These are phyloP conservation scores for Physcomitrium patens DNA, from an alignment of 225 moss, liverwort and hornwort species.

Conservation along the genomic window DNA sequence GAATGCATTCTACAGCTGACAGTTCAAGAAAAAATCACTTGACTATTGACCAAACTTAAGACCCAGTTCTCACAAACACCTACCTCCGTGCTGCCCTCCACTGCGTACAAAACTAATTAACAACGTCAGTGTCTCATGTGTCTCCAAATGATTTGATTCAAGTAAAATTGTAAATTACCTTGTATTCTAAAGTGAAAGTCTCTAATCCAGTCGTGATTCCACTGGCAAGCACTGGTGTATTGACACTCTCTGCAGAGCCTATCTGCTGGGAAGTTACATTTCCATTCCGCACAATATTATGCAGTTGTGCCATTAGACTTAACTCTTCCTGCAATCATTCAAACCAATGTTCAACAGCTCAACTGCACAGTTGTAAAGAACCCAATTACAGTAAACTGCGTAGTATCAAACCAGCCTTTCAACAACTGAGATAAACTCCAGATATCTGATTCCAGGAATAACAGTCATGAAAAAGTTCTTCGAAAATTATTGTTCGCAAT, in stretches of 20 bases:
- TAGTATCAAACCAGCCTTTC: constrained; percentile 3
- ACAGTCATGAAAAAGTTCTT: not conserved
- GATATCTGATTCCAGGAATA: not conserved
- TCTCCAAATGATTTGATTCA: constrained; percentile 12
- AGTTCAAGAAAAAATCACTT: constrained; percentile 6
- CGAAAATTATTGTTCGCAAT: not conserved
- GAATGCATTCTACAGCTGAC: no score
- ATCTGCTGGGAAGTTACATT: constrained; percentile 63
- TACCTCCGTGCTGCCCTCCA: constrained; percentile 3
- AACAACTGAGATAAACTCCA: constrained; percentile 15
- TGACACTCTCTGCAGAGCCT: constrained; percentile 54
- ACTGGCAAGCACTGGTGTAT: constrained; percentile 52
- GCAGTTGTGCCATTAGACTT: constrained; percentile 81
- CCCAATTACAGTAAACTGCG: constrained; percentile 10
- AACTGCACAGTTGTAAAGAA: constrained; percentile 14
- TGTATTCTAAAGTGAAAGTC: constrained; percentile 96
- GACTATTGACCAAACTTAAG: not conserved
- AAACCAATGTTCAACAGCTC: constrained; percentile 21
- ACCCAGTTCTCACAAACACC: constrained; percentile 1
- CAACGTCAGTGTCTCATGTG: constrained; percentile 20
- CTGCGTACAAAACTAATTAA: constrained; percentile 6
- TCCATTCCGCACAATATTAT: constrained; percentile 71
- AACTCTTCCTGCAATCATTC: constrained; percentile 70
- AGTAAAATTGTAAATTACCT: constrained; percentile 43
- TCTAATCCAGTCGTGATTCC: constrained; percentile 90